Evolutionary conservation across 306 rosid genomes (phyloP), one percentile per base, ranked within the genome.

Genomic region (Ormosia semicastrata): DNA sequence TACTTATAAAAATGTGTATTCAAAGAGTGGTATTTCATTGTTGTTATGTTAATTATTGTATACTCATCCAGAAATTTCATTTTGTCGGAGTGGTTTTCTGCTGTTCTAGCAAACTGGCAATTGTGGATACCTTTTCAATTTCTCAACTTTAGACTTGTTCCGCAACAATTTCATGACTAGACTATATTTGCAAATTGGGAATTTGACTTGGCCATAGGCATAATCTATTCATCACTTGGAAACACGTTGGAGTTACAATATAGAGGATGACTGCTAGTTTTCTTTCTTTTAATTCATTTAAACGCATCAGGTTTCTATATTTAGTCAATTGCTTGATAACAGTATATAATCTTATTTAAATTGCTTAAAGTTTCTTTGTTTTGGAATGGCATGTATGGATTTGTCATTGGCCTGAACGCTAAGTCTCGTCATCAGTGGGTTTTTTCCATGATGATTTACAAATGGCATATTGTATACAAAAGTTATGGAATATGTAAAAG

Each of bases 91-190:
- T 95, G 98, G 99, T 88, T 93, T 88, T 89, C 97, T 73, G 80
- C 92, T 78, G 93, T 93, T 74, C 32, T 93, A 65, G 99, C 92
- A 64, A 95, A 95, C 84, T 95, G 99, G 99, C 89, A 92, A 76
- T 88, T 95, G 30, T 95, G 99, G 99, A 92, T 95, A 85, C 99
- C 98, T 81, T 95, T 95, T 82, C 99, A 95, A 57, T 95, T 95
- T 87, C 83, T 95, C 87, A 95, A 95, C 90, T 95, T 95, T 39
- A 89, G 97, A 89, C 93, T 90, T 83, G 96, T 95, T 69, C 99
- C 99, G 2, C 99, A 95, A 69, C 99, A 93, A 75, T 92, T 94
- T 87, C 96, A 94, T 56, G 64, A 65, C 81, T 11, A 41, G 30
- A 73, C 49, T 15, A 34, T 68, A 57, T 66, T 32, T 53, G 69